Conservation (phyloP, 2,329 filamentous ascomycete species). For the Neofusicoccum parvum region DNA sequence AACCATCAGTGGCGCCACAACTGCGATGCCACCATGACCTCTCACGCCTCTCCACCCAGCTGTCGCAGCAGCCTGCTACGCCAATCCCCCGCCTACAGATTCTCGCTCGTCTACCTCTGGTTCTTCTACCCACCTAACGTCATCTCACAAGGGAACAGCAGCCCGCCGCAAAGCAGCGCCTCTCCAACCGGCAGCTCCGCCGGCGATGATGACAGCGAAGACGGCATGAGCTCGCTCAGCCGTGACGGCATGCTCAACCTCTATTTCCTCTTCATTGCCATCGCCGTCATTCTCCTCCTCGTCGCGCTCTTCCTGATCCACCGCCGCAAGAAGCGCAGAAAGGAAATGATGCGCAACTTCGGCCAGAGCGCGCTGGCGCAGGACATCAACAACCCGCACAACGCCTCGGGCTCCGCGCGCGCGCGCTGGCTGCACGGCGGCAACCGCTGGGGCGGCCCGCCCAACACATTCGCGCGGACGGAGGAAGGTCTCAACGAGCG, state of each 20-base stretch:
- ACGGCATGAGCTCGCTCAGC: neutral
- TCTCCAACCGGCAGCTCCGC: neutral
- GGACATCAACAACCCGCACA: constrained; percentile 32
- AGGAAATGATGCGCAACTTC: constrained; percentile 29
- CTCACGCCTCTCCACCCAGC: neutral
- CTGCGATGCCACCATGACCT: constrained; percentile 13
- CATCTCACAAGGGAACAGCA: constrained; percentile 22
- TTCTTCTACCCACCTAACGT: constrained; percentile 39
- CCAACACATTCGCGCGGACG: constrained; percentile 23
- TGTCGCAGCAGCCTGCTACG: neutral
- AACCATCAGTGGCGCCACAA: neutral
- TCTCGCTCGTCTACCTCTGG: constrained; percentile 22
- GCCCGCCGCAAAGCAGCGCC: neutral
- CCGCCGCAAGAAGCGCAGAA: constrained; percentile 41
- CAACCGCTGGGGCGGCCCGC: constrained; percentile 24
- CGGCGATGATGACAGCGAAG: neutral
- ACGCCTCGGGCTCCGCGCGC: constrained; percentile 25
- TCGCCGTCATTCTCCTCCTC: constrained; percentile 50
- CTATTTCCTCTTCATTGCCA: constrained; percentile 60
- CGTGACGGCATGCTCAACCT: constrained; percentile 44
- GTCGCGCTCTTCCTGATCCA: constrained; percentile 48
- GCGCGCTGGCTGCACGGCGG: constrained; percentile 31
- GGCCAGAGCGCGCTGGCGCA: constrained; percentile 39
- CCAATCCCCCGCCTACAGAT: neutral
- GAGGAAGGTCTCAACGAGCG: constrained; percentile 65